Base-by-base conservation (phyloP, 148 eudicot genomes). In the Suaeda aralocaspica region DNA sequence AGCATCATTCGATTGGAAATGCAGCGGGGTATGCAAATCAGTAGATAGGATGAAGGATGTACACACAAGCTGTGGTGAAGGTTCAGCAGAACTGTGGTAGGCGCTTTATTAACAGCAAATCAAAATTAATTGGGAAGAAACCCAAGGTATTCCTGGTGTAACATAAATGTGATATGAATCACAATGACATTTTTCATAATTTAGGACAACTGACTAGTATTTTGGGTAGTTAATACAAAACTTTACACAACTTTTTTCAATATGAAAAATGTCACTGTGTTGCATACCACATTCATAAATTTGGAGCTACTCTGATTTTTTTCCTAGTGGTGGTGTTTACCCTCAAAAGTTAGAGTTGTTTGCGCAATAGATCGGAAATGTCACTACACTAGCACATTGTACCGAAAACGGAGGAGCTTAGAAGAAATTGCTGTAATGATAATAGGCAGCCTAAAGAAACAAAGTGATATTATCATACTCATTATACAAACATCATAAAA, bases 21-120 rank as follows among this genome's bases (percentile, higher is more conserved):
- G 86, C 68, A 79, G 83, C 28, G 80, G 86, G 29, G 74, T 79
- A n/a, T 83, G 86, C 30, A 64, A 59, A 55, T 83, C 86, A n/a
- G 81, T 77, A 5, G 79, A 77, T 33, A 67, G 77, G 57, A 77
- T 83, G 64, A 79, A 71, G 55, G 81, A 83, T 44, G 81, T 83
- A 28, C 86, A 83, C n/a, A 21, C 42, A 4, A 70, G 68, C 49
- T 82, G 85, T 67, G 76, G 82, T n/a, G 80, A 82, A 66, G 78
- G 69, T 48, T 59, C 81, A 29, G 64, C 61, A 28, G 66, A 68
- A 42, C 59, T 76, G 3, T 69, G 76, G 66, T 59, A 21, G 33
- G 58, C 66, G 33, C 49, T 66, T 2, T 56, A 66, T 36, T 73
- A 49, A 64, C 48, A 39, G 45, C 15, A 28, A 52, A 7, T n/a